Evolutionary conservation across 2,329 filamentous ascomycete species (phyloP).

Genomic region (Claviceps spartinae): DNA sequence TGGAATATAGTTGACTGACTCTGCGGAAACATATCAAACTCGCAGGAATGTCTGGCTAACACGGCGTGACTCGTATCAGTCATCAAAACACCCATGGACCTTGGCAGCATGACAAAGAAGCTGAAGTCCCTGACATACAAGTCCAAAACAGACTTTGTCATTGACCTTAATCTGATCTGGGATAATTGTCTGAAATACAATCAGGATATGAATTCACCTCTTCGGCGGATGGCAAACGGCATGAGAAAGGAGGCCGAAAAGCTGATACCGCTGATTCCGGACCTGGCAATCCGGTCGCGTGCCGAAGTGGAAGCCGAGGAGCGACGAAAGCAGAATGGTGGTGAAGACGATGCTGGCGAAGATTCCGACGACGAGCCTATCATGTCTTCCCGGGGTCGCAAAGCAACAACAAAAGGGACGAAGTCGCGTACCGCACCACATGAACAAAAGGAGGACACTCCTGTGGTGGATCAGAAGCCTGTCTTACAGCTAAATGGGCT

Average conservation of each 20-base stretch:
- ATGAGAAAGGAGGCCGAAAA: constrained; percentile 98
- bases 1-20: not conserved
- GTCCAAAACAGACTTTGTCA: constrained; percentile 87
- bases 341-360: constrained; percentile 68
- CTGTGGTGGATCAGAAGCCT: constrained; percentile 62
- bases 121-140: constrained; percentile 68
- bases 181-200: constrained; percentile 95
- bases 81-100: constrained; percentile 95
- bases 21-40: not conserved
- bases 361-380: constrained; percentile 97
- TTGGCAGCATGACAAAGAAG: constrained; percentile 97
- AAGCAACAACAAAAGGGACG: constrained; percentile 62
- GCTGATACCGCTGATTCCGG: constrained; percentile 85
- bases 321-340: constrained; percentile 73
- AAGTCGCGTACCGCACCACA: constrained; percentile 61
- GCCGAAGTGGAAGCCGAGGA: constrained; percentile 88
- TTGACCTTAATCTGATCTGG: constrained; percentile 92
- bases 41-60: not conserved
- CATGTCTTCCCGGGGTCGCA: constrained; percentile 90
- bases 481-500: constrained; percentile 52
- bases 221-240: constrained; percentile 84
- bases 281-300: constrained; percentile 77
- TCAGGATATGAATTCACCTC: constrained; percentile 70
- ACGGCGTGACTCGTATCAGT: constrained; percentile 32
- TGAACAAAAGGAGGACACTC: constrained; percentile 66